phyloP scores from a whole-genome alignment of 148 eudicot species.

The Beta vulgaris region DNA sequence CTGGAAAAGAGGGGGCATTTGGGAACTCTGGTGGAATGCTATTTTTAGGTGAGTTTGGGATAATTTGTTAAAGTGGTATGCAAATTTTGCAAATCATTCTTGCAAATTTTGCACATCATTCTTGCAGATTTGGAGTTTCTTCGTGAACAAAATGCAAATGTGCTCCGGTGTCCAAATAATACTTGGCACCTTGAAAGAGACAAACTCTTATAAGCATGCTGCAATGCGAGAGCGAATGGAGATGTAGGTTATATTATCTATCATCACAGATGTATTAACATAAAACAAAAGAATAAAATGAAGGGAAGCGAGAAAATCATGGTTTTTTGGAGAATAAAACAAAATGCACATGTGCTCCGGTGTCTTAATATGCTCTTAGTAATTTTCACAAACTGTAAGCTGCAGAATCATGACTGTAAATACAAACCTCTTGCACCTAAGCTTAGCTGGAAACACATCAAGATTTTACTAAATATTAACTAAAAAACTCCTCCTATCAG shows the following conservation, averaged over 20 bases:
- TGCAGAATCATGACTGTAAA: background rate
- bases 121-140: too few relatives aligned
- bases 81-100: too few relatives aligned
- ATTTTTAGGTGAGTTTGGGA: too few relatives aligned
- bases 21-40: too few relatives aligned
- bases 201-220: background rate
- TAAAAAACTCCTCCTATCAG: background rate
- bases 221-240: background rate
- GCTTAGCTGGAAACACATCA: background rate
- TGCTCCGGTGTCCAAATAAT: background rate
- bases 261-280: background rate
- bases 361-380: background rate
- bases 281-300: background rate
- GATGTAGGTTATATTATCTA: background rate
- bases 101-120: too few relatives aligned
- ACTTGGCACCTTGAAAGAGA: background rate
- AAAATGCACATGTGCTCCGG: too few relatives aligned
- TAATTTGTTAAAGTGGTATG: too few relatives aligned
- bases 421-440: background rate
- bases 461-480: background rate
- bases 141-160: background rate
- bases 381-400: background rate
- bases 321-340: background rate
- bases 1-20: too few relatives aligned
- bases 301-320: background rate